Evolutionary conservation across 2,329 filamentous ascomycete species (phyloP).

Genomic region (Triangularia setosa): DNA sequence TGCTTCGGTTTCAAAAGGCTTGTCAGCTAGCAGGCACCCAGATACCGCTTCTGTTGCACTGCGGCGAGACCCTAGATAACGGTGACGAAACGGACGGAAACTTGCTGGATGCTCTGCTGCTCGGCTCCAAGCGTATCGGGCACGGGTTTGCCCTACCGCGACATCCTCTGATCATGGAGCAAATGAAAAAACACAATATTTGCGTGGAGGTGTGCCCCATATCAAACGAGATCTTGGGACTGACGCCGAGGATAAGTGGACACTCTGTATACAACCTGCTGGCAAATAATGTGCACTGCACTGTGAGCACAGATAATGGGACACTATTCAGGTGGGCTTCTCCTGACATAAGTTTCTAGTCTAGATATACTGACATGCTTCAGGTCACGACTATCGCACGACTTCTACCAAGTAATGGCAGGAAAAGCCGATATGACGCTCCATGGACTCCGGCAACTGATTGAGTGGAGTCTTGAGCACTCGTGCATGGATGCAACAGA

Average conservation of each 20-base stretch:
- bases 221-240: conserved; percentile 70
- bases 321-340: conserved; percentile 60
- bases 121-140: conserved; percentile 66
- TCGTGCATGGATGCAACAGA: conserved; percentile 49
- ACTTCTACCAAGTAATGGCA: conserved; percentile 73
- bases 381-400: conserved; percentile 68
- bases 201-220: conserved; percentile 76
- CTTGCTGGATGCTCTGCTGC: conserved; percentile 62
- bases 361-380: neutral
- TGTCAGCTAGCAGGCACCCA: conserved; percentile 48
- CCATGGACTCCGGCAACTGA: conserved; percentile 67
- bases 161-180: conserved; percentile 62
- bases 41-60: conserved; percentile 73
- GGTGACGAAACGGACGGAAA: conserved; percentile 64
- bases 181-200: conserved; percentile 59
- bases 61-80: conserved; percentile 67
- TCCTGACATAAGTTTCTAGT: neutral
- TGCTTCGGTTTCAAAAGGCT: conserved; percentile 52
- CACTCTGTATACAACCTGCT: conserved; percentile 66
- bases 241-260: conserved; percentile 61
- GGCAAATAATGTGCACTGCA: conserved; percentile 70
- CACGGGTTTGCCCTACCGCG: conserved; percentile 68
- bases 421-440: conserved; percentile 64
- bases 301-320: conserved; percentile 71
- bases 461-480: conserved; percentile 60